Evolutionary conservation across 306 rosid species (phyloP), one percentile per base, ranked within the genome.

Genomic region (Mimosa bimucronata): DNA sequence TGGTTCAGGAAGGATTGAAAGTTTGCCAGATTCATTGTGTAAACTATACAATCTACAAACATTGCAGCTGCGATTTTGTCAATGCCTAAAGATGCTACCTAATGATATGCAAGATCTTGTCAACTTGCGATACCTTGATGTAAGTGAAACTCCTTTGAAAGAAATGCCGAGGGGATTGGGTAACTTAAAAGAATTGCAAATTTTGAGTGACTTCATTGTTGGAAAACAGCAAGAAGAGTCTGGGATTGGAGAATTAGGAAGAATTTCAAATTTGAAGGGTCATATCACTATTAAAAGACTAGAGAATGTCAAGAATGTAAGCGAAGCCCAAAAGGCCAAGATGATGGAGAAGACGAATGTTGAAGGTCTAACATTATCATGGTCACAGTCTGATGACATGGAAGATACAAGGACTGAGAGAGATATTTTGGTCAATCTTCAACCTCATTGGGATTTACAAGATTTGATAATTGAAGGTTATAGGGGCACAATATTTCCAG

Each of bases 1-100:
- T 21, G 0, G 0, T 0, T n/a, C 77, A 30, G 0, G 3, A 3
- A 6, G 1, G 0, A 45, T 79, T 40, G n/a, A 4, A 58, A 34
- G 42, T 2, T 15, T 79, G 26, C 83, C 83, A 0, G 2, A 60
- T 0, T 79, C 77, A 2, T 12, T 68, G 9, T 12, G 80, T 40
- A 46, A 14, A 2, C 50, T 83, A 57, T 60, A 79, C 66, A 83
- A 83, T 74, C 58, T 78, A 16, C 83, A 66, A 16, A 83, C 80
- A 4, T 5, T 78, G 34, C 53, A 44, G 72, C 30, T 83, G 23
- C 0, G 0, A 0, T 0, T 0, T 3, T 72, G 79, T 53, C 0
- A 0, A 0, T 2, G 6, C 3, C 76, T 83, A 1, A 2, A 28
- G 2, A 21, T 7, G 50, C 41, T 81, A 13, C 79, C 79, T 16